phyloP scores from a whole-genome alignment of 2,329 filamentous ascomycete species.

The Aphanocladium album region DNA sequence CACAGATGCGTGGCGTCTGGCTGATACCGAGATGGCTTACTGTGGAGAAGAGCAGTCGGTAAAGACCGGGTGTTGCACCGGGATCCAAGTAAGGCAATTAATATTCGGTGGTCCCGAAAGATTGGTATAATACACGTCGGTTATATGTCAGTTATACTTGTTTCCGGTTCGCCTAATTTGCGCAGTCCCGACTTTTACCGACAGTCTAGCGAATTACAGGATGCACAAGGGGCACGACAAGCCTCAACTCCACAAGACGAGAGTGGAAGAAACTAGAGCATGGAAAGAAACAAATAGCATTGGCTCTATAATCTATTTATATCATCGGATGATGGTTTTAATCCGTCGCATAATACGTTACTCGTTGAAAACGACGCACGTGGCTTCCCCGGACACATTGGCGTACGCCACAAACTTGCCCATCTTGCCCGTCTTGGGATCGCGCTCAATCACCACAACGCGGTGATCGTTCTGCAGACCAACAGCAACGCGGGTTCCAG shows the following conservation, averaged over 20 bases:
- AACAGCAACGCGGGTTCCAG: slow-evolving; percentile 59
- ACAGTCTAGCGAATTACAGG: not conserved
- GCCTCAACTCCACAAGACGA: not conserved
- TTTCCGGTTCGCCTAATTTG: not conserved
- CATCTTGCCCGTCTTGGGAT: slow-evolving; percentile 55
- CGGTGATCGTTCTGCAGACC: slow-evolving; percentile 57
- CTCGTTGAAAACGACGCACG: slow-evolving; percentile 44
- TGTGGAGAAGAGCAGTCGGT: not conserved
- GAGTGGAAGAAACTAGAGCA: too few relatives aligned
- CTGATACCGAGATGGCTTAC: not conserved
- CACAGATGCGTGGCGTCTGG: not conserved
- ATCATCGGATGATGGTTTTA: not conserved
- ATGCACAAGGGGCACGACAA: not conserved
- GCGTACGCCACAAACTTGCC: slow-evolving; percentile 38
- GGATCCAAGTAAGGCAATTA: not conserved
- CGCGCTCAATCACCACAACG: slow-evolving; percentile 56
- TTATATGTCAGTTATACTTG: not conserved
- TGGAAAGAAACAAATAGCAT: too few relatives aligned
- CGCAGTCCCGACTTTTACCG: not conserved
- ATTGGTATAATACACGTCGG: not conserved
- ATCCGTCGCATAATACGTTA: slow-evolving; percentile 12
- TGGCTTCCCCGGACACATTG: slow-evolving; percentile 39
- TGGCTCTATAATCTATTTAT: too few relatives aligned
- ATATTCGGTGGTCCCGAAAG: not conserved
- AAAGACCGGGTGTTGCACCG: not conserved